Base-by-base conservation (phyloP, 768 basidiomycete species). In the Infundibulicybe gibba region DNA sequence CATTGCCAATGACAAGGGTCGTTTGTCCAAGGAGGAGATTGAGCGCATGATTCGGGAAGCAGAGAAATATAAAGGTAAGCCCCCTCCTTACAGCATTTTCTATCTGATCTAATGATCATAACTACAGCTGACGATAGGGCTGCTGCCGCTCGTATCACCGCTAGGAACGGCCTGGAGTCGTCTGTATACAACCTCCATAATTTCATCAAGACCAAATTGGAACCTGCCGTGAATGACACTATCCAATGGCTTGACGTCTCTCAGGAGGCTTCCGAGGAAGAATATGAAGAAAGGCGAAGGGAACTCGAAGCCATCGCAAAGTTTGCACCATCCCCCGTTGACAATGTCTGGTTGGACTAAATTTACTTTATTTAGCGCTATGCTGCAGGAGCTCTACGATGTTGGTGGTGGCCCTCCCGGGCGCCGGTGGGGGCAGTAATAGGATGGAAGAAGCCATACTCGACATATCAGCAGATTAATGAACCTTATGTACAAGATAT, bases 11-110 rank as follows among this genome's bases (percentile, higher is more conserved):
- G 91, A 94, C 77, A 92, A 95, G 77, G 91, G 92, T 41, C 90
- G 93, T 67, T 72, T 97, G 55, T 90, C 87, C 55, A 89, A 93
- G 72, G 93, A 94, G 68, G 93, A 95, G 64, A 95, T 95, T 52
- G 93, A 97, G 66, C 87, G 91, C 65, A 97, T 97, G 93, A 90
- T 95, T 41, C 62, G 63, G 48, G 93, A 94, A 62, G 92, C 93
- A 46, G 92, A 94, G 80, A 81, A 82, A 63, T 93, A 90, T 77
- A 90, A 85, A 71, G 71, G 80, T 77, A 66, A 78, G 58, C 16
- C 20, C 48, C 25, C 33, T 31, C 1, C 3, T 45, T 33, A 16
- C 32, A 1, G 20, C 33, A 5, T 32, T 25, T 40, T 10, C 1
- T 5, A 12, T 52, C 57, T 50, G 60, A 45, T 51, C 45, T 51